Base-by-base conservation (phyloP, 805 yeast species). In the Scheffersomyces ergatensis region DNA sequence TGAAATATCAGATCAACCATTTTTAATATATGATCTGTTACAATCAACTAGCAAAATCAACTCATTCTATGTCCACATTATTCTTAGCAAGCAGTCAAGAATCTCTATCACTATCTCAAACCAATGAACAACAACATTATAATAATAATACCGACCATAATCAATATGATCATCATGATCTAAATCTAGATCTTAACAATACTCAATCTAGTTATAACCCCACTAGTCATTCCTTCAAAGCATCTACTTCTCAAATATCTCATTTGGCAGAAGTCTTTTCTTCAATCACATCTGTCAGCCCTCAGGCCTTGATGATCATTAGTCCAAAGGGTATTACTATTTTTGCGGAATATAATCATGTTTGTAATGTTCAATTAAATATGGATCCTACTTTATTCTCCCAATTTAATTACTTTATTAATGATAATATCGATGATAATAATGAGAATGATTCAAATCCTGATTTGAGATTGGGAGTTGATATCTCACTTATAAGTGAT, bases 331-430 rank as follows among this genome's bases (percentile, higher is more conserved):
- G 74, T 3, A 49, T 70, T 38, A 48, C 56, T 14, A 38, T 70
- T 17, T 66, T 60, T 40, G 37, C 67, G 4, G 72, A 66, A 38
- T 55, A 55, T 41, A 66, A 70, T 47, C 72, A 67, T 42, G 57
- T 67, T 12, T 33, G 56, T 17, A 67, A 66, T 40, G 65, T 60
- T 21, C 68, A 58, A 40, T 51, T 62, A 17, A 51, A 57, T 14
- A 55, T 70, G 1, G 75, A 70, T 44, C 57, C 68, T 14, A 50
- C 74, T 3, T 47, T 70, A 21, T 70, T 70, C 39, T 46, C 54
- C 5, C 52, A 50, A 18, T 70, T 48, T 45, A 59, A 53, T 39
- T 57, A 60, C 33, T 38, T 44, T 11, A 35, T 33, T 7, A 55
- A 42, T 20, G 40, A 34, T 16, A 35, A 31, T n/a, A 21, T 7